These are phyloP conservation scores for Russula sp. DNA, from an alignment of 768 basidiomycete species.

Conservation along the genomic window DNA sequence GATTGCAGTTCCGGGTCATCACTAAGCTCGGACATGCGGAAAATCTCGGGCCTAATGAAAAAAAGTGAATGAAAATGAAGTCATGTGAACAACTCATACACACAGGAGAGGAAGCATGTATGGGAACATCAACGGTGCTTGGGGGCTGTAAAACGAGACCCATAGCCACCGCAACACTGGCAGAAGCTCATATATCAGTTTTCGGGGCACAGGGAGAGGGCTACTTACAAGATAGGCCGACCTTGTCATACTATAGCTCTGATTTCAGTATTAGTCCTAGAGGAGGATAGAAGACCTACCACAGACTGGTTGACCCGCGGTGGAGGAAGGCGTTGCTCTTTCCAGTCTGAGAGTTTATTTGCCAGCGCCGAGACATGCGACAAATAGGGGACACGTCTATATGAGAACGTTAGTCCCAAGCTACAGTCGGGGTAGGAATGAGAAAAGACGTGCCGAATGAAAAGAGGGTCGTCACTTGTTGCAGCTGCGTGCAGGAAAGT, in stretches of 20 bases:
- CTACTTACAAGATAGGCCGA: constrained; percentile 69
- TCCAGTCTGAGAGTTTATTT: constrained; percentile 57
- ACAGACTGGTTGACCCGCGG: constrained; percentile 81
- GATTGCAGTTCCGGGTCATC: constrained; percentile 77
- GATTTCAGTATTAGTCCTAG: constrained; percentile 5
- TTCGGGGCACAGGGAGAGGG: not conserved
- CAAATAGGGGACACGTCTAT: constrained; percentile 50
- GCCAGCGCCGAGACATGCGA: constrained; percentile 51
- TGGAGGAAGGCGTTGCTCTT: constrained; percentile 70
- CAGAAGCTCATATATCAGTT: constrained; percentile 14
- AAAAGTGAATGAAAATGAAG: constrained; percentile 3
- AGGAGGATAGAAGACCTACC: constrained; percentile 31
- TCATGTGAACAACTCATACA: constrained; percentile 28
- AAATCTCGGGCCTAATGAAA: constrained; percentile 64
- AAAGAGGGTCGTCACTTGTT: constrained; percentile 17
- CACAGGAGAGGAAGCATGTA: constrained; percentile 74
- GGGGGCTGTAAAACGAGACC: constrained; percentile 64
- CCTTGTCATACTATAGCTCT: constrained; percentile 67
- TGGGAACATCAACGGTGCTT: constrained; percentile 69
- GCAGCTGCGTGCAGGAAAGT: constrained; percentile 12
- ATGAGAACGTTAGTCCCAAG: constrained; percentile 1
- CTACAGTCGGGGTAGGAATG: not conserved
- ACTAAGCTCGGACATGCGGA: constrained; percentile 86
- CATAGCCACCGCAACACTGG: constrained; percentile 79
- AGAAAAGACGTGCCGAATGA: constrained; percentile 13